phyloP scores from a whole-genome alignment of 2,329 filamentous ascomycete genomes.

The Fusarium sp. region DNA sequence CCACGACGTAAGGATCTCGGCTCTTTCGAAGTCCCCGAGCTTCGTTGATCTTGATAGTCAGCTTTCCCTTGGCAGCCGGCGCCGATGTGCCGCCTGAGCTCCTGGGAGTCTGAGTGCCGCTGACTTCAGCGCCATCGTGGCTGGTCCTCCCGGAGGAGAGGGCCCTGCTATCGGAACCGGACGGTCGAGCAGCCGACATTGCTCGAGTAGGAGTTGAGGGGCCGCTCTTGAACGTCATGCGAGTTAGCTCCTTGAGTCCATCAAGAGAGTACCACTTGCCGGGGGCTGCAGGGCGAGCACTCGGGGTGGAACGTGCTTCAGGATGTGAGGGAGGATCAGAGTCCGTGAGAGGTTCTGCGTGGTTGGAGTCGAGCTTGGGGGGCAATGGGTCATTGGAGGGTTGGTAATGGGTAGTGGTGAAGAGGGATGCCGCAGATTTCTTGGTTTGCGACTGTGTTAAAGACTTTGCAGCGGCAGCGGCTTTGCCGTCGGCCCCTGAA shows the following conservation, averaged over 20 bases:
- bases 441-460: slow-evolving; percentile 37
- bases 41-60: slow-evolving; percentile 89
- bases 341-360: slow-evolving; percentile 34
- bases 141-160: slow-evolving; percentile 52
- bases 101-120: slow-evolving; percentile 65
- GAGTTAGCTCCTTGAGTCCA: slow-evolving; percentile 89
- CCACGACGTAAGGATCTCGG: slow-evolving; percentile 93
- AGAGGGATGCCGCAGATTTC: slow-evolving; percentile 37
- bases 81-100: slow-evolving; percentile 69
- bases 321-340: slow-evolving; percentile 44
- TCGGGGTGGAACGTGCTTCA: slow-evolving; percentile 62
- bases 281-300: slow-evolving; percentile 52
- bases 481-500: slow-evolving; percentile 39
- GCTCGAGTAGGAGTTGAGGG: slow-evolving; percentile 91
- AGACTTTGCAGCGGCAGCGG: slow-evolving; percentile 37
- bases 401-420: slow-evolving; percentile 45
- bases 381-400: slow-evolving; percentile 39
- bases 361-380: slow-evolving; percentile 34
- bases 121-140: slow-evolving; percentile 58
- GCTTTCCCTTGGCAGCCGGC: slow-evolving; percentile 83
- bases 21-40: slow-evolving; percentile 85
- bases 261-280: slow-evolving; percentile 73
- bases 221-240: slow-evolving; percentile 86
- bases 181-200: slow-evolving; percentile 73
- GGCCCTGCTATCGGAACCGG: slow-evolving; percentile 59